Evolutionary conservation across 2,329 filamentous ascomycete genomes (phyloP).

Genomic region (Furcasterigmium sp.): DNA sequence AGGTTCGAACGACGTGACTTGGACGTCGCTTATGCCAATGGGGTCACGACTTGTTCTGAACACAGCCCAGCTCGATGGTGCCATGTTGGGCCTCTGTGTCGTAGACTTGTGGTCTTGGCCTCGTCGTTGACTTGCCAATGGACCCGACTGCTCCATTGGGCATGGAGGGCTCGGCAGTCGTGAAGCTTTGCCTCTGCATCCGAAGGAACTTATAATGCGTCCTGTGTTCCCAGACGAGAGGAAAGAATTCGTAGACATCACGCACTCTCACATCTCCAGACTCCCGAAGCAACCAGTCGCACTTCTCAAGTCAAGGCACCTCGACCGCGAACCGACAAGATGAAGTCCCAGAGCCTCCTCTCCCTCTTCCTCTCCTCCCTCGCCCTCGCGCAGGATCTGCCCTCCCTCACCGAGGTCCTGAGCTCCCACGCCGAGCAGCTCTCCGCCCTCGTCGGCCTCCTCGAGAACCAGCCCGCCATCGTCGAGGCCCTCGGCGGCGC

Average conservation of each 20-base stretch:
- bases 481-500: conserved; percentile 3
- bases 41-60: background rate
- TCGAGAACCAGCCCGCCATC: conserved; percentile 12
- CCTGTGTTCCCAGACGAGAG: background rate
- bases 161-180: background rate
- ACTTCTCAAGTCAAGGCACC: too few relatives aligned
- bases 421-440: conserved; percentile 18
- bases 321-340: too few relatives aligned
- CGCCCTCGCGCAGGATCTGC: conserved; percentile 11
- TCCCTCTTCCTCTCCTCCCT: conserved; percentile 12
- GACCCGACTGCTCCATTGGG: background rate
- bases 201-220: background rate
- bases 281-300: background rate
- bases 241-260: background rate
- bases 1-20: background rate
- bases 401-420: conserved; percentile 17
- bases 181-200: background rate
- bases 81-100: background rate
- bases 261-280: background rate
- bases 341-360: conserved; percentile 8
- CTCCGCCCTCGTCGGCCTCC: conserved; percentile 15
- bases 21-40: background rate
- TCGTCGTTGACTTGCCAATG: background rate
- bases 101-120: background rate
- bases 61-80: background rate